Percentiles rank a stretch among this genome's conserved stretches.
Conservation (phyloP, 164 flowering plant genomes). For the Macadamia integrifolia region DNA sequence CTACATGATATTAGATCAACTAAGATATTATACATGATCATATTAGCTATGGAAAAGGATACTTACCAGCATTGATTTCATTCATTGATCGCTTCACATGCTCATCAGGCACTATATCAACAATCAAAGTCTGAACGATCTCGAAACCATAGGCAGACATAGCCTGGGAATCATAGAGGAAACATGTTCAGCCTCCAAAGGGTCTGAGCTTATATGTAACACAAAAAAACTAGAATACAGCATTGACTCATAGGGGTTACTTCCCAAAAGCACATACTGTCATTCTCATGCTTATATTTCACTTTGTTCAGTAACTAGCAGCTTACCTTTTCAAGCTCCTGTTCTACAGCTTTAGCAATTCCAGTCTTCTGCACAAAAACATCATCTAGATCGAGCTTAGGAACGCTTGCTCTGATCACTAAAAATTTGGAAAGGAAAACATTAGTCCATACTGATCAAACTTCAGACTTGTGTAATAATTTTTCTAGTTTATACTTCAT, state of each 20-base stretch:
- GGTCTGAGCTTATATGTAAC: no score
- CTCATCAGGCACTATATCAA: slow-evolving; percentile 82
- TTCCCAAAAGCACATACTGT: no score
- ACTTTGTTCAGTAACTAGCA: neutral
- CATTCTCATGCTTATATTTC: neutral
- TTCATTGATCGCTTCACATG: slow-evolving; percentile 91
- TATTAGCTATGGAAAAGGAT: neutral
- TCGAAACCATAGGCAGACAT: slow-evolving; percentile 81
- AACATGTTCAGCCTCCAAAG: no score
- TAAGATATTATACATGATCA: no score
- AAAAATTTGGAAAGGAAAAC: slow-evolving; percentile 8
- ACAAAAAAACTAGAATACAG: no score
- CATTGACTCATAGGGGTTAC: no score
- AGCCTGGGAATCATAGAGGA: slow-evolving; percentile 22
- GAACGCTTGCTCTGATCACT: slow-evolving; percentile 74
- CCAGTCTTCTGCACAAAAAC: slow-evolving; percentile 75
- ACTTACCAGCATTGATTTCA: slow-evolving; percentile 82
- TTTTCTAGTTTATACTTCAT: slow-evolving; percentile 6
- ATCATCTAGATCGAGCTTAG: slow-evolving; percentile 63
- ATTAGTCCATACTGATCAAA: neutral
- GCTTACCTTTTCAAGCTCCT: slow-evolving; percentile 65
- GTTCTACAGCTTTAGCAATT: slow-evolving; percentile 70
- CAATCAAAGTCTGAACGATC: slow-evolving; percentile 82
- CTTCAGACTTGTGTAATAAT: neutral
- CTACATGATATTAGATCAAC: no score